These are phyloP conservation scores for Tephrocybe sp. DNA, from an alignment of 768 basidiomycete genomes.

Conservation along the genomic window DNA sequence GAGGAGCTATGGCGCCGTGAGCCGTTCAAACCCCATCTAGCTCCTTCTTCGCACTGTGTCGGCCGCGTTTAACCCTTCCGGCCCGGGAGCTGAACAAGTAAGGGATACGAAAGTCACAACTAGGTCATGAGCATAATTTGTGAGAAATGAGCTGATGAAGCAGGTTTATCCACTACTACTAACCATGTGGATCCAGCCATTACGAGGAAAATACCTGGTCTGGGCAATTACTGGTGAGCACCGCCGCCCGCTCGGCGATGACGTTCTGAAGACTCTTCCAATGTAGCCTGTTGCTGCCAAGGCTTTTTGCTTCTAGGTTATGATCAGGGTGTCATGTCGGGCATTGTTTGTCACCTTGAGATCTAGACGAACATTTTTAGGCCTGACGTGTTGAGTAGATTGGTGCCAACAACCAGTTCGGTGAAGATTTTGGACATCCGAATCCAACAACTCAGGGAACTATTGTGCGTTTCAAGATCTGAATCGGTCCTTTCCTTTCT, in stretches of 20 bases:
- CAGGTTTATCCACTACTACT: background rate
- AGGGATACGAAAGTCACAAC: no score
- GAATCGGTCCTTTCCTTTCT: background rate
- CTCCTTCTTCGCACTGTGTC: no score
- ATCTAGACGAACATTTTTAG: background rate
- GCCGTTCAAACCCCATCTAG: no score
- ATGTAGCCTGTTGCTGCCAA: slow-evolving; percentile 36
- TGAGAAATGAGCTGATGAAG: background rate
- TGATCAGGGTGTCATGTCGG: slow-evolving; percentile 41
- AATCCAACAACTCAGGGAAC: slow-evolving; percentile 35
- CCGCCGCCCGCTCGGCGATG: background rate
- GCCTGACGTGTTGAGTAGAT: slow-evolving; percentile 20
- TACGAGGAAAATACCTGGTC: slow-evolving; percentile 34
- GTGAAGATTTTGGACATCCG: slow-evolving; percentile 33
- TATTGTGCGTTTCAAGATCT: slow-evolving; percentile 25
- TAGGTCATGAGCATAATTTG: no score
- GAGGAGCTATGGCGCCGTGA: no score
- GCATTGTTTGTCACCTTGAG: slow-evolving; percentile 24
- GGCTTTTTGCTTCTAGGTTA: slow-evolving; percentile 36
- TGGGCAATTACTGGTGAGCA: slow-evolving; percentile 36
- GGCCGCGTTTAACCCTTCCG: no score
- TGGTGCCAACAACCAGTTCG: slow-evolving; percentile 40
- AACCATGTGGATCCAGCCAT: slow-evolving; percentile 32
- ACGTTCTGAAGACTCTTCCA: background rate
- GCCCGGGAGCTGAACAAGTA: no score